Conservation (phyloP, 768 basidiomycete species). For the Dioszegia crocea region DNA sequence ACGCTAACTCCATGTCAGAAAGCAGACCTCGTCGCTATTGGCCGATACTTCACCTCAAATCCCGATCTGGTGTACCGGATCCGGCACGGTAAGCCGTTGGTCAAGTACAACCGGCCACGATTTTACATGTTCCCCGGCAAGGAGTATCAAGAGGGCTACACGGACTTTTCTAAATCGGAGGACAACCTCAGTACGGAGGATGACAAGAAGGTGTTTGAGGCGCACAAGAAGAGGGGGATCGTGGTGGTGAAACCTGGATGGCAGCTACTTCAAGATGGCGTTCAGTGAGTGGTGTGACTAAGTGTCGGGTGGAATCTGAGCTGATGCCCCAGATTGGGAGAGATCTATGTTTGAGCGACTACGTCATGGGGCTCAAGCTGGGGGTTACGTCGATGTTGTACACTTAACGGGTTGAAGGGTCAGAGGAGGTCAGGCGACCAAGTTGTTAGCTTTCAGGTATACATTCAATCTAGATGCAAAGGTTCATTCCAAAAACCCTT, state of each 20-base stretch:
- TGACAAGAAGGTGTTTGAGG: constrained; percentile 5
- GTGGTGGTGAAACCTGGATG: constrained; percentile 11
- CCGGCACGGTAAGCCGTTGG: constrained; percentile 1
- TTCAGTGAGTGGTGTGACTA: constrained; percentile 5
- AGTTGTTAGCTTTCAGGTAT: too few relatives aligned
- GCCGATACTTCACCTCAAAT: constrained; percentile 15
- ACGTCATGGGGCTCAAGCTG: too few relatives aligned
- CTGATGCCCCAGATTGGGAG: constrained; percentile 11
- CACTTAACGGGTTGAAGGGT: too few relatives aligned
- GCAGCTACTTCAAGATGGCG: constrained; percentile 15
- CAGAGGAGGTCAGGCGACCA: too few relatives aligned
- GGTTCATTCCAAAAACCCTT: not conserved
- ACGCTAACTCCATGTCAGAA: not conserved
- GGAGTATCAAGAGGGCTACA: constrained; percentile 7
- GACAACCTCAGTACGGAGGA: constrained; percentile 2
- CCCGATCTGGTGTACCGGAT: constrained; percentile 18
- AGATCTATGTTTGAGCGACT: constrained; percentile 17
- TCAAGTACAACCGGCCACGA: constrained; percentile 35
- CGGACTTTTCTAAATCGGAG: constrained; percentile 6
- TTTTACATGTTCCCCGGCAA: constrained; percentile 13
- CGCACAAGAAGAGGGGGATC: constrained; percentile 12
- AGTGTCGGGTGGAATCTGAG: not conserved
- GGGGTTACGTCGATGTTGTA: too few relatives aligned
- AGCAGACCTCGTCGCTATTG: constrained; percentile 6
- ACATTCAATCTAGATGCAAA: not conserved